Conservation (phyloP, 805 yeast genomes). For the Candida coquimbonensis region DNA sequence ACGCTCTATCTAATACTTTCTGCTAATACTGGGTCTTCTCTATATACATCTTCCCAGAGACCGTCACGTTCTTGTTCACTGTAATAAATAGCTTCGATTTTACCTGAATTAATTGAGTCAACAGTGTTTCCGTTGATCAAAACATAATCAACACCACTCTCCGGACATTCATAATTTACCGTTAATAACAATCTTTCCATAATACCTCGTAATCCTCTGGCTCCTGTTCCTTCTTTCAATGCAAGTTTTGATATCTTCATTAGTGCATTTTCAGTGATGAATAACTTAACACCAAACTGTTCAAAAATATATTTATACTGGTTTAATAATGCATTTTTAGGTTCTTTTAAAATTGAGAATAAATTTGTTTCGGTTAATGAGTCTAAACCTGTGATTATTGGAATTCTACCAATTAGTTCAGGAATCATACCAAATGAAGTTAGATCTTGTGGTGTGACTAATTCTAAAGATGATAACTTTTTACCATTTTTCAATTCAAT, state of each 20-base stretch:
- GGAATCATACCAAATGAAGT: slow-evolving; percentile 51
- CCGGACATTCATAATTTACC: slow-evolving; percentile 55
- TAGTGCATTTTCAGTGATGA: slow-evolving; percentile 42
- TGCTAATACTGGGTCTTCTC: slow-evolving; percentile 36
- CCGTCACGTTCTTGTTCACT: slow-evolving; percentile 35
- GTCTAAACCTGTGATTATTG: slow-evolving; percentile 43
- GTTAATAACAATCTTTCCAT: slow-evolving; percentile 44
- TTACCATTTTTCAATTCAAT: slow-evolving; percentile 32
- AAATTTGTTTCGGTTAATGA: slow-evolving; percentile 40
- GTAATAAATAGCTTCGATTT: slow-evolving; percentile 36
- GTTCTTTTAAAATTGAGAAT: slow-evolving; percentile 44
- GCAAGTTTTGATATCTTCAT: slow-evolving; percentile 42
- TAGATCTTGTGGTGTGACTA: slow-evolving; percentile 44
- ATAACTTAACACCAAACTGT: slow-evolving; percentile 44
- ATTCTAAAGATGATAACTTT: slow-evolving; percentile 34
- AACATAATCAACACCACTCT: slow-evolving; percentile 45
- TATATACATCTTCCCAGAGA: slow-evolving; percentile 33
- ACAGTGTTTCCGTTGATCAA: slow-evolving; percentile 40
- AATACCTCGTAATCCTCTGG: slow-evolving; percentile 50
- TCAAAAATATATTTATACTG: slow-evolving; percentile 50
- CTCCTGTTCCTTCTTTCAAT: slow-evolving; percentile 49
- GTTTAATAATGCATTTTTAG: slow-evolving; percentile 45
- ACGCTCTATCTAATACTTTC: neutral
- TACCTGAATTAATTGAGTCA: slow-evolving; percentile 28
- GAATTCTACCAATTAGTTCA: slow-evolving; percentile 53